These are phyloP conservation scores for Fusarium cicatricum DNA, from an alignment of 2,329 filamentous ascomycete genomes.

Conservation along the genomic window DNA sequence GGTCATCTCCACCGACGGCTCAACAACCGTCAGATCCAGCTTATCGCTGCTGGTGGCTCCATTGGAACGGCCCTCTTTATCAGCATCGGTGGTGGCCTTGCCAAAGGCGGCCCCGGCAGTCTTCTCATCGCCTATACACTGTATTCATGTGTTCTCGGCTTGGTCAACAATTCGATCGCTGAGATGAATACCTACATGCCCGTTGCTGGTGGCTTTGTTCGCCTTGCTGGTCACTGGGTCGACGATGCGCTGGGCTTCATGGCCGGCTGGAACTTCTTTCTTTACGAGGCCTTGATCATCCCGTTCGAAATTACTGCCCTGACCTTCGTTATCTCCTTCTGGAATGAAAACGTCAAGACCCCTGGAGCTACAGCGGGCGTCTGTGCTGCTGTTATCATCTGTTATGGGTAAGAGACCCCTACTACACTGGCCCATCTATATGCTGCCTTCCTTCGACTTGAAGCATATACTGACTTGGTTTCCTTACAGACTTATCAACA, in stretches of 20 bases:
- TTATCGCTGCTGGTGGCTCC: conserved; percentile 41
- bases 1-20: conserved; percentile 31
- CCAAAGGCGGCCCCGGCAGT: conserved; percentile 27
- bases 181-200: conserved; percentile 36
- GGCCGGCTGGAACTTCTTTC: conserved; percentile 34
- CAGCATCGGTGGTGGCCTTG: conserved; percentile 33
- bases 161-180: conserved; percentile 32
- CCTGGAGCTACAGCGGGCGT: conserved; percentile 52
- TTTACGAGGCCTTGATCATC: conserved; percentile 57
- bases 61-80: conserved; percentile 35
- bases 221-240: conserved; percentile 28
- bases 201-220: conserved; percentile 27
- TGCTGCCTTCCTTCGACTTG: neutral
- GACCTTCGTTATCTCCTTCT: conserved; percentile 59
- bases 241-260: conserved; percentile 29
- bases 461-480: neutral
- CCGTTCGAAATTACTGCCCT: conserved; percentile 62
- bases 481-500: conserved; percentile 46
- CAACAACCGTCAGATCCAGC: conserved; percentile 35
- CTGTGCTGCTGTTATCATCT: conserved; percentile 54
- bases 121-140: conserved; percentile 22
- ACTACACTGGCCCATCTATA: too few species aligned
- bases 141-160: conserved; percentile 24
- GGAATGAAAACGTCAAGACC: conserved; percentile 51
- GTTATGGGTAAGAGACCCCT: conserved; percentile 45